These are phyloP conservation scores for Yamagishiella unicocca DNA, from an alignment of 139 green algal genomes.

Conservation along the genomic window DNA sequence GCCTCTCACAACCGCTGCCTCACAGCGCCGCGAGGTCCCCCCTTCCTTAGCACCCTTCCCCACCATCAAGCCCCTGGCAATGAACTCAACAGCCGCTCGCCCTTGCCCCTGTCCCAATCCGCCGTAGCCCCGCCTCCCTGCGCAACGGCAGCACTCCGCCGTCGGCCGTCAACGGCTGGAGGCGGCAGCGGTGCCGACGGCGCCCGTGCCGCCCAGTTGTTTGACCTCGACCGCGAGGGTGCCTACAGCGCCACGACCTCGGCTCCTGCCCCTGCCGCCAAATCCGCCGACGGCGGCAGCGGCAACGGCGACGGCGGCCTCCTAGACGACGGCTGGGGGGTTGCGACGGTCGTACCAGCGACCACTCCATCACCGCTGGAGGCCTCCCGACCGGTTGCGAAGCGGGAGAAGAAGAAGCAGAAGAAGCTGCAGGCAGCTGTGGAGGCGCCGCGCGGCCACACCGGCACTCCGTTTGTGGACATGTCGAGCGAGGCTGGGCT, in stretches of 20 bases:
- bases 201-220: slow-evolving; percentile 46
- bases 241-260: slow-evolving; percentile 31
- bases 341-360: background rate
- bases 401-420: slow-evolving; percentile 6
- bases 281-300: background rate
- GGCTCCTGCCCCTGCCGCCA: background rate
- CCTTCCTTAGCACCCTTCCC: too few species aligned
- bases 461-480: slow-evolving; percentile 46
- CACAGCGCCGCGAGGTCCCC: too few species aligned
- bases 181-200: background rate
- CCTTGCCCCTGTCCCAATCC: too few species aligned
- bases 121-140: background rate
- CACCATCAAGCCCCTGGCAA: too few species aligned
- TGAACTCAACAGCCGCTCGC: too few species aligned
- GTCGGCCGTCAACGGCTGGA: background rate
- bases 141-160: background rate
- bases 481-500: slow-evolving; percentile 52
- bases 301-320: background rate
- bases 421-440: background rate
- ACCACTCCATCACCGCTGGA: background rate
- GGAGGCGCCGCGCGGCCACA: background rate
- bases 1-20: too few species aligned
- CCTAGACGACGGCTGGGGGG: slow-evolving; percentile 36
- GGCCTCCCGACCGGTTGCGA: background rate
- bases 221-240: slow-evolving; percentile 53